Evolutionary conservation across 148 eudicot species (phyloP).

Genomic region (Euryodendron excelsum): DNA sequence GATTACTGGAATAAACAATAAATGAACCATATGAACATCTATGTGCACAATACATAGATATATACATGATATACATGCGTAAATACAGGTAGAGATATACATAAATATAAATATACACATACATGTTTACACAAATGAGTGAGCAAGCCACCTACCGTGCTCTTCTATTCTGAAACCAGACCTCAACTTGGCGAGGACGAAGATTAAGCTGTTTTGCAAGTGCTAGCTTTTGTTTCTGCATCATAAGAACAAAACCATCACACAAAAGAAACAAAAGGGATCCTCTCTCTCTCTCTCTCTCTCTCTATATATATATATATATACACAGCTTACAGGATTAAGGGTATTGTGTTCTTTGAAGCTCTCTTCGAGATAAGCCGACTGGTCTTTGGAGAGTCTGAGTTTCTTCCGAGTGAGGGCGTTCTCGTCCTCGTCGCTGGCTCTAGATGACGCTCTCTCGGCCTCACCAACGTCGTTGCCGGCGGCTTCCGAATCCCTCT

Average conservation of each 20-base stretch:
- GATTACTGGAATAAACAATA: not conserved
- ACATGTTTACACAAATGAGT: not conserved
- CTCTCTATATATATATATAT: not conserved
- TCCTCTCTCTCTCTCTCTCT: not conserved
- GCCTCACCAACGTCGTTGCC: constrained; percentile 35
- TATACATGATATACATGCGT: not conserved
- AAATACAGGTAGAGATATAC: not conserved
- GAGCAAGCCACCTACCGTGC: constrained; percentile 31
- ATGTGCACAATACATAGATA: not conserved
- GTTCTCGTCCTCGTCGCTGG: constrained; percentile 51
- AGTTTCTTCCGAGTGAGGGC: constrained; percentile 35
- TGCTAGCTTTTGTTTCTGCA: constrained; percentile 56
- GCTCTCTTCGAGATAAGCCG: constrained; percentile 54
- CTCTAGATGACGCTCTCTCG: constrained; percentile 31
- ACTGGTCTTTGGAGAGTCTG: constrained; percentile 44
- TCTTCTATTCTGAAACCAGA: constrained; percentile 65
- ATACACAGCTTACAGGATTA: constrained; percentile 36
- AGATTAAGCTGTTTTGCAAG: constrained; percentile 56
- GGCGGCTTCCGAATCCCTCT: constrained; percentile 24
- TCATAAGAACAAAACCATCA: not conserved
- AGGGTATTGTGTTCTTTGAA: constrained; percentile 53
- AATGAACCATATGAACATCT: not conserved
- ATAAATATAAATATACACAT: not conserved
- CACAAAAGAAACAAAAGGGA: not conserved
- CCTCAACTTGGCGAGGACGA: constrained; percentile 56